Conservation (phyloP, 2,329 filamentous ascomycete species). For the Pestalotiopsis sp. region DNA sequence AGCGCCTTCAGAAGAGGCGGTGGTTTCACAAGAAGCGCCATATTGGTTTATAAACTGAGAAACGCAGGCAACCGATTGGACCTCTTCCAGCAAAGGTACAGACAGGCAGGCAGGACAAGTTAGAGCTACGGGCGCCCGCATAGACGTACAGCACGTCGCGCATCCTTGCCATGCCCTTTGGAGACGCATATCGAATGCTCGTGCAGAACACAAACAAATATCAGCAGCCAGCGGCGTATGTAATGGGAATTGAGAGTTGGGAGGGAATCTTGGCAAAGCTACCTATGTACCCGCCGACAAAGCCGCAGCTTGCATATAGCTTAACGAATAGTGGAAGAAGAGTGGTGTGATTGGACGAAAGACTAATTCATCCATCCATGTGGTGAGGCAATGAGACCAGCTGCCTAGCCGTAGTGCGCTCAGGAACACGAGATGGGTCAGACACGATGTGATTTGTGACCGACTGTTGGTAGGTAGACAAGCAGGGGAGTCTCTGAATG, state of each 20-base stretch:
- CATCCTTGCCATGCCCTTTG: background rate
- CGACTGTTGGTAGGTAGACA: background rate
- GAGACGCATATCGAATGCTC: background rate
- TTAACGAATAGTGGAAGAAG: background rate
- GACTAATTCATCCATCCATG: background rate
- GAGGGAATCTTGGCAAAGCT: background rate
- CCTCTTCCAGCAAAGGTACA: background rate
- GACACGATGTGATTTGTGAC: background rate
- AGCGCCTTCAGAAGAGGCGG: background rate
- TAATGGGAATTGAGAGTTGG: background rate
- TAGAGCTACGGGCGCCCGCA: background rate
- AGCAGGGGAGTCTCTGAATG: background rate
- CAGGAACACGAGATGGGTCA: background rate
- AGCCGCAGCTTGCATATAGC: background rate
- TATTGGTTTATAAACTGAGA: background rate
- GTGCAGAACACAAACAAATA: background rate
- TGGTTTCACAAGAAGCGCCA: conserved; percentile 8
- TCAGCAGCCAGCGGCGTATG: background rate
- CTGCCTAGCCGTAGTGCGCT: background rate
- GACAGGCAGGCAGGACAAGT: background rate
- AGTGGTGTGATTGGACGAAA: background rate
- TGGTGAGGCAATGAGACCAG: background rate
- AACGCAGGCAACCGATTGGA: background rate
- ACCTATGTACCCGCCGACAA: background rate
- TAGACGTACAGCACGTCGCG: background rate